phyloP scores from a whole-genome alignment of 2,329 filamentous ascomycete species.

The Botryotinia convoluta region DNA sequence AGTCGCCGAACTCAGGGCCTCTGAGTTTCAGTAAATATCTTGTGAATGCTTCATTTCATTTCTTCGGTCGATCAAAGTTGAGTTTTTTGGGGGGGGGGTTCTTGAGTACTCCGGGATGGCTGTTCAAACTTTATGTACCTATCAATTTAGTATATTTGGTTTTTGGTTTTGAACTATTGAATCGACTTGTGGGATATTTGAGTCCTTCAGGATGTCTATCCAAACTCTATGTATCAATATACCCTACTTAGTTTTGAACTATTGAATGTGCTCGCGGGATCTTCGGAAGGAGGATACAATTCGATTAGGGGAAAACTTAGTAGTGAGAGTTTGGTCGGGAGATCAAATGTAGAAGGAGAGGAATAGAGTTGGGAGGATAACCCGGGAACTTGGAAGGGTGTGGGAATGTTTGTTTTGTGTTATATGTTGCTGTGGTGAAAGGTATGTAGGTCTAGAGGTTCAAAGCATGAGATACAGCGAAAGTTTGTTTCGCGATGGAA shows the following conservation, averaged over 20 bases:
- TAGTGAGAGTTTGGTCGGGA: neutral
- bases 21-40: neutral
- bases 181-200: too few species aligned
- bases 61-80: too few species aligned
- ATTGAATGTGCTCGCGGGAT: neutral
- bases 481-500: neutral
- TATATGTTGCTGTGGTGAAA: neutral
- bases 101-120: neutral
- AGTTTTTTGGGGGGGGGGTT: too few species aligned
- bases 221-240: neutral
- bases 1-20: neutral
- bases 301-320: neutral
- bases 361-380: neutral
- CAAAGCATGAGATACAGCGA: neutral
- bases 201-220: too few species aligned
- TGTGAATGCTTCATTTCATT: neutral
- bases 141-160: too few species aligned
- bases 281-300: neutral
- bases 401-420: neutral
- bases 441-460: neutral
- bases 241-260: too few species aligned
- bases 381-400: neutral
- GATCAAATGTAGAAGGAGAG: neutral
- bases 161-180: too few species aligned
- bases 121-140: too few species aligned